Conservation (phyloP, 805 yeast species). For the Metschnikowia gelsemii region DNA sequence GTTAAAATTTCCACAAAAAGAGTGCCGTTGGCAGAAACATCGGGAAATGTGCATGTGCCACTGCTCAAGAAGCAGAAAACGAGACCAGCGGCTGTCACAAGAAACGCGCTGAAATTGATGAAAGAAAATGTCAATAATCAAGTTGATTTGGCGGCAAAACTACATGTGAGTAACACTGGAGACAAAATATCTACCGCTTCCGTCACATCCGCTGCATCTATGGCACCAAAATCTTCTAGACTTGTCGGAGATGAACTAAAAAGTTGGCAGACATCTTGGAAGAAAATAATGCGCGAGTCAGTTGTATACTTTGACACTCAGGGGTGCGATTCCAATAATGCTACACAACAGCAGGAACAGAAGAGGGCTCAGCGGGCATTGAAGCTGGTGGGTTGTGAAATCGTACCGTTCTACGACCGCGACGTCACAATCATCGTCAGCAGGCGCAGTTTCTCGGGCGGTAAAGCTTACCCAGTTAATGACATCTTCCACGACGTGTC, state of each 20-base stretch:
- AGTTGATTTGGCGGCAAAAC: not conserved
- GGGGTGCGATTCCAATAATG: constrained; percentile 39
- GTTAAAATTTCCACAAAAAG: constrained; percentile 14
- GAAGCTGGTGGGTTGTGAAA: constrained; percentile 48
- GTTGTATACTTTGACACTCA: constrained; percentile 61
- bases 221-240: constrained; percentile 24
- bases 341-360: constrained; percentile 36
- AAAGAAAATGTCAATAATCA: constrained; percentile 6
- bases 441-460: constrained; percentile 49
- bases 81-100: constrained; percentile 1
- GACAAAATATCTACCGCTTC: constrained; percentile 7
- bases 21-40: constrained; percentile 42
- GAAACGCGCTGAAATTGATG: not conserved
- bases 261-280: constrained; percentile 69
- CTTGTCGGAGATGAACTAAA: constrained; percentile 47
- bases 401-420: constrained; percentile 51
- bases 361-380: constrained; percentile 46
- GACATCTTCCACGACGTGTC: constrained; percentile 70
- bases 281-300: constrained; percentile 55
- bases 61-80: constrained; percentile 32
- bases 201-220: constrained; percentile 9
- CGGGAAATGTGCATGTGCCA: constrained; percentile 41
- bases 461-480: constrained; percentile 42
- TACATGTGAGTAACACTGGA: constrained; percentile 2
- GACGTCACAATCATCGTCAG: constrained; percentile 74